A percentile compares a stretch with the other conserved stretches of the same genome.
These are phyloP conservation scores for Circinella umbellata DNA, from an alignment of 371 early-diverging fungal species.

Conservation along the genomic window DNA sequence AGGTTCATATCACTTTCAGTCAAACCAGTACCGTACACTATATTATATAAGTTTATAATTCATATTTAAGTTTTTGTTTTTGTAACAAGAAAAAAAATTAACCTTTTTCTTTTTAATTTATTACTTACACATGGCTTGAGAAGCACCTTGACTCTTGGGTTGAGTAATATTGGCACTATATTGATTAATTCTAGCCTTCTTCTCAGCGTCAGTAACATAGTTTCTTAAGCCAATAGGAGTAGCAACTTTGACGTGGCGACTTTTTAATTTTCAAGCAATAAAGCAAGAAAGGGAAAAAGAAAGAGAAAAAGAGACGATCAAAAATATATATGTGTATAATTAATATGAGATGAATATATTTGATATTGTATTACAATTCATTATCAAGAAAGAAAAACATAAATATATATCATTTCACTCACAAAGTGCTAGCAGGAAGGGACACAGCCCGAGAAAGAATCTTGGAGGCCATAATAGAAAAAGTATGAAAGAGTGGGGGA, in stretches of 20 bases:
- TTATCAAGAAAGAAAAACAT: not conserved
- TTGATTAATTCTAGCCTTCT: constrained; percentile 63
- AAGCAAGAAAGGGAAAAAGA: too few species aligned
- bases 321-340: too few species aligned
- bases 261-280: not conserved
- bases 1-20: constrained; percentile 80
- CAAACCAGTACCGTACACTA: constrained; percentile 92
- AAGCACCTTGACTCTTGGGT: constrained; percentile 92
- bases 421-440: constrained; percentile 30
- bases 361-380: not conserved
- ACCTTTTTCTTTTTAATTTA: not conserved
- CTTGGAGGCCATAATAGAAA: constrained; percentile 41
- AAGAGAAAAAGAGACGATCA: too few species aligned
- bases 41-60: not conserved
- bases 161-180: constrained; percentile 89
- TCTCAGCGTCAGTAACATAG: constrained; percentile 44
- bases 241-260: constrained; percentile 13
- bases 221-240: constrained; percentile 40
- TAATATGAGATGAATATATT: not conserved
- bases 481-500: not conserved
- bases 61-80: not conserved
- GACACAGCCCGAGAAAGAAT: constrained; percentile 36
- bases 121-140: constrained; percentile 94
- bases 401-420: constrained; percentile 18
- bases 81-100: not conserved